A percentile compares a stretch with the other conserved stretches of the same genome.
phyloP scores from a whole-genome alignment of 176 grass and related monocot genomes.

The Tillandsia leiboldiana region DNA sequence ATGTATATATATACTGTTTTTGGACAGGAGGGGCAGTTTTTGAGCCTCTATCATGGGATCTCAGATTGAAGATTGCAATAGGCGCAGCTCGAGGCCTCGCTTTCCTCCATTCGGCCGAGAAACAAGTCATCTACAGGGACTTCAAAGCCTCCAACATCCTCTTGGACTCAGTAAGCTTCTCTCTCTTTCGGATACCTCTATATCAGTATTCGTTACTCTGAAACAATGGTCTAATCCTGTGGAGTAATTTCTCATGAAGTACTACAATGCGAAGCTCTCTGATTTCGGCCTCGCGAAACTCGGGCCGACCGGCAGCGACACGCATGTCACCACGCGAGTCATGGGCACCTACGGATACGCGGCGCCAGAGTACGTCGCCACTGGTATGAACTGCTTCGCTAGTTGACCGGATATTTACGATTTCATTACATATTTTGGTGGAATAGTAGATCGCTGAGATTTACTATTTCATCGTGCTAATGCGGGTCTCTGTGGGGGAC shows the following conservation, averaged over 20 bases:
- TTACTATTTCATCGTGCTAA: neutral
- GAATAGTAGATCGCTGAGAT: neutral
- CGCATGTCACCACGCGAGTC: conserved; percentile 20
- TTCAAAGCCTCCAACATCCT: conserved; percentile 23
- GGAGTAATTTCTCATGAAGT: neutral
- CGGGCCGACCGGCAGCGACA: conserved; percentile 4
- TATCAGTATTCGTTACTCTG: too few relatives aligned
- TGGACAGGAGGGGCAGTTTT: conserved; percentile 11
- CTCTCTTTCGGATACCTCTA: neutral
- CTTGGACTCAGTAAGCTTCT: conserved; percentile 7
- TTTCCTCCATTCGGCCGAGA: conserved; percentile 16
- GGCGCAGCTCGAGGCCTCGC: conserved; percentile 16
- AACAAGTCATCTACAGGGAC: conserved; percentile 19
- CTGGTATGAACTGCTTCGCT: conserved; percentile 1
- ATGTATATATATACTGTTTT: neutral
- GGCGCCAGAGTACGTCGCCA: conserved; percentile 64
- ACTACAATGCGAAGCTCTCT: conserved; percentile 19
- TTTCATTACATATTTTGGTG: neutral
- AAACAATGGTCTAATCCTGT: neutral
- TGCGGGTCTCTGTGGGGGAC: neutral
- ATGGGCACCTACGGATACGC: conserved; percentile 21
- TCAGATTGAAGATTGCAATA: conserved; percentile 14
- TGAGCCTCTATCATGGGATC: conserved; percentile 10
- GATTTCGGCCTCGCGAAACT: conserved; percentile 19
- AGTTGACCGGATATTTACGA: neutral